Evolutionary conservation across 176 grass and related monocot genomes (phyloP).

Genomic region (Panicum miliaceum): DNA sequence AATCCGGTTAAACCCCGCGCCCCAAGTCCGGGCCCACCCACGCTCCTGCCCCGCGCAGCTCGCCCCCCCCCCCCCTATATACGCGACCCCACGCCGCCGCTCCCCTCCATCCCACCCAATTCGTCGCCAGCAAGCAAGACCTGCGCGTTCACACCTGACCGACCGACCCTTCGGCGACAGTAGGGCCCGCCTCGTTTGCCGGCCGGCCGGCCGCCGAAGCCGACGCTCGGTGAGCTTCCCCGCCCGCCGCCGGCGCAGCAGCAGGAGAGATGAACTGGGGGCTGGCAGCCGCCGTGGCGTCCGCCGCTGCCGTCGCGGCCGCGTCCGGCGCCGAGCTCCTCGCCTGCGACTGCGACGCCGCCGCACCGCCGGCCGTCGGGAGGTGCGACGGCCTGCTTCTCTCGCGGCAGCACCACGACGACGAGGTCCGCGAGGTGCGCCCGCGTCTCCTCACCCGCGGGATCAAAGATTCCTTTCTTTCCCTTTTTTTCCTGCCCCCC

Average conservation of each 20-base stretch:
- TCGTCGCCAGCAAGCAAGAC: not conserved
- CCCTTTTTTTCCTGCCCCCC: not conserved
- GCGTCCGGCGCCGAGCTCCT: conserved; percentile 54
- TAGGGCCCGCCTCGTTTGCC: not conserved
- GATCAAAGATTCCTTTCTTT: not conserved
- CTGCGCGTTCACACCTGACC: not conserved
- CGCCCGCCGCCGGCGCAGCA: not conserved
- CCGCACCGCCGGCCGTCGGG: conserved; percentile 11
- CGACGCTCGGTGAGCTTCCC: not conserved
- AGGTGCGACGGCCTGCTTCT: conserved; percentile 43
- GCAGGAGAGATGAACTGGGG: conserved; percentile 49
- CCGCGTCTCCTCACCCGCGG: not conserved
- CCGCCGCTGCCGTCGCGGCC: conserved; percentile 45
- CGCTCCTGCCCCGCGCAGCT: too few species aligned
- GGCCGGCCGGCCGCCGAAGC: not conserved
- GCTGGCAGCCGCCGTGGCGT: conserved; percentile 42
- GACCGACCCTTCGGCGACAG: not conserved
- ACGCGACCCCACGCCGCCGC: conserved; percentile 27
- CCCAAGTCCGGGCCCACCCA: not conserved
- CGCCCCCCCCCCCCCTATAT: not conserved
- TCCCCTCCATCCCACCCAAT: not conserved
- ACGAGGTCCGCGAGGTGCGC: conserved; percentile 27
- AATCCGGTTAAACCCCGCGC: conserved; percentile 26
- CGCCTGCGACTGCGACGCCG: conserved; percentile 40
- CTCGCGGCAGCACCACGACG: conserved; percentile 30